Evolutionary conservation across 192 early-diverging fungal genomes (phyloP).

Genomic region (Geranomyces michiganensis): DNA sequence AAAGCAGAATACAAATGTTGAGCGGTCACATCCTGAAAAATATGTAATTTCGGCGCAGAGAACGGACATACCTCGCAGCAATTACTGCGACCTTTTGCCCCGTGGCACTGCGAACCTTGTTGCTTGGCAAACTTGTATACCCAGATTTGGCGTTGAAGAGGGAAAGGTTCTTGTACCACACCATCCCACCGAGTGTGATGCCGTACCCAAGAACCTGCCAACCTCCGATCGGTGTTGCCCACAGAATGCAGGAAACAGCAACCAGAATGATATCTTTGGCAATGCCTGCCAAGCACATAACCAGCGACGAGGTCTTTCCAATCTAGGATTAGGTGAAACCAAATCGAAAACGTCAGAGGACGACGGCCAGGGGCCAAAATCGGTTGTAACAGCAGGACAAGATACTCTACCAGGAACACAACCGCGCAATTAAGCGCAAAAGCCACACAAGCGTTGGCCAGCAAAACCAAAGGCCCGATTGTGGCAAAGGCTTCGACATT

Average conservation of each 20-base stretch:
- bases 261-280: conserved; percentile 14
- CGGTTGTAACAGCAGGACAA: too few species aligned
- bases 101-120: too few species aligned
- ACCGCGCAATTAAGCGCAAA: conserved; percentile 42
- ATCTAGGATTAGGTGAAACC: neutral
- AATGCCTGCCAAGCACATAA: conserved; percentile 11
- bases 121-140: too few species aligned
- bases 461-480: conserved; percentile 22
- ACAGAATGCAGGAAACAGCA: neutral
- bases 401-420: conserved; percentile 35
- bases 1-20: too few species aligned
- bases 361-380: too few species aligned
- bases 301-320: conserved; percentile 17
- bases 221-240: neutral
- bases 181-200: neutral
- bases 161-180: too few species aligned
- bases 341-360: too few species aligned
- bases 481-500: neutral
- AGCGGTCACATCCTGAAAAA: too few species aligned
- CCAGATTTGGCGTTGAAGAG: too few species aligned
- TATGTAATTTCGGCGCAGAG: too few species aligned
- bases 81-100: too few species aligned
- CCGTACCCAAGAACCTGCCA: conserved; percentile 14
- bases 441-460: conserved; percentile 37
- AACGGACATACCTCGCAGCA: too few species aligned